Evolutionary conservation across 2,329 filamentous ascomycete species (phyloP), one percentile per base, ranked within the genome.

Genomic region (Epichloe brachyelytri): DNA sequence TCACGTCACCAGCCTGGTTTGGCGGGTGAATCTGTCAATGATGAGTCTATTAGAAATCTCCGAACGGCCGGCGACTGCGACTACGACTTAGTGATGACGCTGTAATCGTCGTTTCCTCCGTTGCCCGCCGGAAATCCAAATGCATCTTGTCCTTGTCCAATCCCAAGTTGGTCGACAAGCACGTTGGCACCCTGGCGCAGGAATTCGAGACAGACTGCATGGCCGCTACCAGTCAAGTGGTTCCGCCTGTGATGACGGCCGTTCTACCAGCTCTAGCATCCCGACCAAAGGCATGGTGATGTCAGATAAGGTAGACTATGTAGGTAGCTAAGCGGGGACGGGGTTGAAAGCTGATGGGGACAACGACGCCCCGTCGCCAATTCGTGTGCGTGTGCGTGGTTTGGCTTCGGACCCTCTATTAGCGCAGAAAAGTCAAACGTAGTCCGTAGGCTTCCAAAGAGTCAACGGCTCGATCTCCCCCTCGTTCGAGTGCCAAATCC

Each of bases 181-280:
- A 94, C 86, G 63, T 79, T 77, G 58, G 85, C 86, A 57, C 88
- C 88, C 59, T 94, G 86, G 4, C 76, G 74, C 49, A 91, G 71
- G 65, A 87, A 94, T 60, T 83, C 83, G 48, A 95, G 76, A 41
- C 85, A 82, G 56, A 95, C 94, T 58, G 88, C 89, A 57, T 86
- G 79, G 49, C 89, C 89, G 60, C 95, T 95, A 51, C 88, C 88
- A 10, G 1, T 26, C 8, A 26, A 26, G 88, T 94, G 3, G 85
- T 84, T 52, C 86, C 88, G 56, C 89, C 88, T 0, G 88, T 95
- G 61, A 95, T 88, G 64, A 88, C 85, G 67, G 87, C 87, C 12
- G 83, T 84, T 68, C 94, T 94, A 65, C 79, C 80, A 50, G 70
- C 63, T 52, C 63, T 52, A 94, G 80, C 58, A 93, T 76, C 57